Conservation (phyloP, 2,329 filamentous ascomycete genomes). For the Alternaria consortialis region DNA sequence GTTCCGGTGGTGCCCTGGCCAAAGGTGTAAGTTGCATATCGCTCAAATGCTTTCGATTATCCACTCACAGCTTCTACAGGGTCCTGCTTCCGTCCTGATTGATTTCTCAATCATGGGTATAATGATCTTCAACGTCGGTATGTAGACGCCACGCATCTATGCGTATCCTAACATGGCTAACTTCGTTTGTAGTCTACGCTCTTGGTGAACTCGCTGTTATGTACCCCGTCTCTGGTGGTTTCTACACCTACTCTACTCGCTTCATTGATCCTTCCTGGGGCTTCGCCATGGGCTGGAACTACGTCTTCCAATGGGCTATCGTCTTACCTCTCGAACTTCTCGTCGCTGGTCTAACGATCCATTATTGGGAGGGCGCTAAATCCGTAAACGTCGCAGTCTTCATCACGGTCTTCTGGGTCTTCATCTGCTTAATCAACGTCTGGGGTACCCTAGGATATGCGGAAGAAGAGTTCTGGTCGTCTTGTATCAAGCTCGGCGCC, state of each 20-base stretch:
- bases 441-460: constrained; percentile 53
- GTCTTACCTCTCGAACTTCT: constrained; percentile 52
- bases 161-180: constrained; percentile 41
- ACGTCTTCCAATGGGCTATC: constrained; percentile 50
- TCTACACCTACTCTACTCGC: constrained; percentile 60
- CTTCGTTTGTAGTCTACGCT: constrained; percentile 58
- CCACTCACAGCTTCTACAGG: constrained; percentile 26
- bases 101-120: constrained; percentile 53
- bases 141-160: constrained; percentile 11
- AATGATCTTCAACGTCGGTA: constrained; percentile 53
- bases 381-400: constrained; percentile 42
- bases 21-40: constrained; percentile 56
- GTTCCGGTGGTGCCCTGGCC: constrained; percentile 64
- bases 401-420: constrained; percentile 51
- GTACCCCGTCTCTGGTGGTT: constrained; percentile 65
- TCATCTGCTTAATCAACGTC: constrained; percentile 50
- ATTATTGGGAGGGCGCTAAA: constrained; percentile 44
- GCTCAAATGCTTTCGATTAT: neutral
- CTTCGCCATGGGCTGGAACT: constrained; percentile 51
- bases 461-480: constrained; percentile 54
- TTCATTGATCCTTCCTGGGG: constrained; percentile 60
- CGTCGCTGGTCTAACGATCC: constrained; percentile 50
- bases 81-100: constrained; percentile 46
- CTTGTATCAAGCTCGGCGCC: constrained; percentile 47
- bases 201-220: constrained; percentile 65